Evolutionary conservation across 225 moss, liverwort and hornwort species (phyloP).

Genomic region (Pseudisothecium myosuroides): DNA sequence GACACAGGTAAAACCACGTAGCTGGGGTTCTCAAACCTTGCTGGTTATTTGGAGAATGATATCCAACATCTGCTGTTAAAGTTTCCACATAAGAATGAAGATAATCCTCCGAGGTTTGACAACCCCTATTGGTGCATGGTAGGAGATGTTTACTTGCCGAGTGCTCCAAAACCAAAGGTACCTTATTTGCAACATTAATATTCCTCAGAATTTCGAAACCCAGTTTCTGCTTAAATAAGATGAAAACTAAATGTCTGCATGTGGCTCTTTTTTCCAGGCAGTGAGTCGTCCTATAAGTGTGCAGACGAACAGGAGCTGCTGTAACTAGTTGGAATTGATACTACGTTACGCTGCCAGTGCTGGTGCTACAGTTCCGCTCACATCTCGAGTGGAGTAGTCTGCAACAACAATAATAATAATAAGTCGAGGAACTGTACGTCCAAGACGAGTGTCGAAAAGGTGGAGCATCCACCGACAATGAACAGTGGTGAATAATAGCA

Average conservation of each 20-base stretch:
- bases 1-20: background rate
- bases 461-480: constrained; percentile 6
- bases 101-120: background rate
- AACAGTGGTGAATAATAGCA: background rate
- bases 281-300: background rate
- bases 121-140: background rate
- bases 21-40: background rate
- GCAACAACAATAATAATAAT: background rate
- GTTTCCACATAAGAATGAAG: background rate
- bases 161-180: too few species aligned
- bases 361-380: background rate
- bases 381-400: background rate
- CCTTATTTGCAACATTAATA: background rate
- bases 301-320: background rate
- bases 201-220: background rate
- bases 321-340: background rate
- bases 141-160: background rate
- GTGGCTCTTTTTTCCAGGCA: background rate
- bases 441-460: background rate
- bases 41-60: background rate
- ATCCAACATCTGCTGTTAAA: background rate
- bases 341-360: background rate
- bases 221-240: background rate
- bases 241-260: background rate
- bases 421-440: background rate